Evolutionary conservation across 2,329 filamentous ascomycete genomes (phyloP).

Genomic region (Pyricularia grisea): DNA sequence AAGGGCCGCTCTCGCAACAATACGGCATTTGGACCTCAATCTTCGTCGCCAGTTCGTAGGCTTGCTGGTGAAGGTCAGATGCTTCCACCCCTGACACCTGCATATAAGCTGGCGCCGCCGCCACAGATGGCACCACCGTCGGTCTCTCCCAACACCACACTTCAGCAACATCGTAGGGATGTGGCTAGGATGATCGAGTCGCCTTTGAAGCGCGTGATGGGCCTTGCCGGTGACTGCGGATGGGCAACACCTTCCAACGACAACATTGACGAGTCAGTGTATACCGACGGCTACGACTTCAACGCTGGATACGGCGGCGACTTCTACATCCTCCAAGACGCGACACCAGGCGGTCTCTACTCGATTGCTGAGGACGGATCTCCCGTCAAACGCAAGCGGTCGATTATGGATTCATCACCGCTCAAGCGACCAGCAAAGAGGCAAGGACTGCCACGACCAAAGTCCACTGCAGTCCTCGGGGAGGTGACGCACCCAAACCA

Average conservation of each 20-base stretch:
- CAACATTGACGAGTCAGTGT: conserved; percentile 47
- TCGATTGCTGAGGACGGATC: conserved; percentile 47
- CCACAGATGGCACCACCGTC: conserved; percentile 52
- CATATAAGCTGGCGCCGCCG: conserved; percentile 67
- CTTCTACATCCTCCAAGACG: conserved; percentile 49
- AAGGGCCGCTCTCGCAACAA: conserved; percentile 50
- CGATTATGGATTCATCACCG: neutral
- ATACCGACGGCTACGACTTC: conserved; percentile 36
- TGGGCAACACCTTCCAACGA: conserved; percentile 60
- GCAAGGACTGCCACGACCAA: conserved; percentile 52
- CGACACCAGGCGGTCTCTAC: conserved; percentile 28
- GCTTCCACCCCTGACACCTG: conserved; percentile 71
- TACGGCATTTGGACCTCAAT: conserved; percentile 37
- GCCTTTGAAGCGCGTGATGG: conserved; percentile 43
- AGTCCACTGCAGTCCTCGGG: conserved; percentile 50
- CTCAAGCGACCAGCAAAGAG: conserved; percentile 38
- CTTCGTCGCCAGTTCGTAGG: conserved; percentile 60
- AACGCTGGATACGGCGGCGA: conserved; percentile 40
- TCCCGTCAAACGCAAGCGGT: conserved; percentile 47
- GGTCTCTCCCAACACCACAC: conserved; percentile 85
- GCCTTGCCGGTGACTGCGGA: conserved; percentile 21
- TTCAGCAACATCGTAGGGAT: conserved; percentile 77
- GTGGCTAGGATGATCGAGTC: conserved; percentile 77
- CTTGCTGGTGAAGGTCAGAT: conserved; percentile 38
- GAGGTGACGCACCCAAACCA: conserved; percentile 47